Evolutionary conservation across 768 basidiomycete genomes (phyloP), one percentile per base, ranked within the genome.

Genomic region (Naganishia randhawae): DNA sequence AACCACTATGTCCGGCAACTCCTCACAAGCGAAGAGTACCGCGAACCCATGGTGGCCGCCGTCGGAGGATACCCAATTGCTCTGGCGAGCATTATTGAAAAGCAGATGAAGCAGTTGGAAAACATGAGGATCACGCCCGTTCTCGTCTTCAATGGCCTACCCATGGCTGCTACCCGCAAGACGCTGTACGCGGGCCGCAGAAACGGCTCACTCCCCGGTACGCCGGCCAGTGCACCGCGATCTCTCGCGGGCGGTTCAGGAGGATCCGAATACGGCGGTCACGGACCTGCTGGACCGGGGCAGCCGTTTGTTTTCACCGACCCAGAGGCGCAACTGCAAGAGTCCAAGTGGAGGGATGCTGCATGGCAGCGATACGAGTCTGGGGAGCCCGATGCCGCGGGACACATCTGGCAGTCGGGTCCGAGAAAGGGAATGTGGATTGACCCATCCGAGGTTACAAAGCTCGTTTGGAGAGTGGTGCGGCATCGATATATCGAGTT

Each of bases 291-390:
- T 11, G 51, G 51, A 19, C 31, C 32, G 19, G 37, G 37, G 27
- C 37, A 61, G 16, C 57, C 57, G 22, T 61, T 61, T 29, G 22
- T 61, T 19, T 61, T 61, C 17, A 61, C 37, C 25, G 76, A 76
- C 50, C 67, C 63, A 1, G 66, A 64, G 42, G 73, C 68, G 9
- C 76, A 77, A 50, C 53, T 73, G 32, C 75, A 74, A 51, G 61
- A 61, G 27, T 63, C 68, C 29, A 70, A 77, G 61, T 78, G 77
- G 71, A 71, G 57, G 25, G 57, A 73, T 63, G 87, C 90, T 70
- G 96, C 93, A 19, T 99, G 96, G 96, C 81, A 86, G 62, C 89
- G 90, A 78, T 99, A 97, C 75, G 96, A 99, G 82, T 84, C 85
- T 16, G 92, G 92, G 27, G 86, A 90, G 81, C 92, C 94, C 78